Conservation (phyloP, 75 land plant species). For the Larix kaempferi region DNA sequence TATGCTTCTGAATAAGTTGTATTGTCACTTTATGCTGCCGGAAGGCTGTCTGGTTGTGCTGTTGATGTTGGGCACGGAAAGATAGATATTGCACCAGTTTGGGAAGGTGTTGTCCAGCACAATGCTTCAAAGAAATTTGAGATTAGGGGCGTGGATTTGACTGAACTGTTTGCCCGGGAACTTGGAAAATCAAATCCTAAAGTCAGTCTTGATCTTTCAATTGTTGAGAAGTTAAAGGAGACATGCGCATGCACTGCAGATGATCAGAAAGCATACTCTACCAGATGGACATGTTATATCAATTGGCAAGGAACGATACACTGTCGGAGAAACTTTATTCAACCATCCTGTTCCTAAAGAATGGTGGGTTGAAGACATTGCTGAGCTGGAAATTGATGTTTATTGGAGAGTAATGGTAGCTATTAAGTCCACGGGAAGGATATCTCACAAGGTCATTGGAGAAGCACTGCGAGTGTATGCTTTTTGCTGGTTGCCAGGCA, state of each 20-base stretch:
- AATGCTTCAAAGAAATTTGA: constrained; percentile 91
- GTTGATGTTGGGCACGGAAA: constrained; percentile 99
- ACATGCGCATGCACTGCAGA: constrained; percentile 68
- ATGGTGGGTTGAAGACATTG: too few relatives aligned
- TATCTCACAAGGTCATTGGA: too few relatives aligned
- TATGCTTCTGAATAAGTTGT: constrained; percentile 99
- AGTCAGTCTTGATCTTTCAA: constrained; percentile 47
- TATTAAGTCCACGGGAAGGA: too few relatives aligned
- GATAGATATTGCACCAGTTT: constrained; percentile 85
- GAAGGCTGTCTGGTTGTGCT: constrained; percentile 98
- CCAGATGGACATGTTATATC: constrained; percentile 96
- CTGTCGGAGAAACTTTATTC: constrained; percentile 85
- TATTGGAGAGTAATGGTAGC: too few relatives aligned
- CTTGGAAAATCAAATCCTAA: constrained; percentile 59
- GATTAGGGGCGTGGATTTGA: constrained; percentile 78
- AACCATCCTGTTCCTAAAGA: too few relatives aligned
- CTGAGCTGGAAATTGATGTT: too few relatives aligned
- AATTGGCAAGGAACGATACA: constrained; percentile 75
- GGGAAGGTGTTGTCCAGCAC: constrained; percentile 96
- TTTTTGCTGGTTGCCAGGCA: too few relatives aligned
- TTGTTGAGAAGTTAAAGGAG: constrained; percentile 81
- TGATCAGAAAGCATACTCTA: constrained; percentile 75
- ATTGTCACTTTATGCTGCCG: constrained; percentile 94
- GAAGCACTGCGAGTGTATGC: too few relatives aligned
- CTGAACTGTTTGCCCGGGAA: constrained; percentile 60